Percentiles rank a stretch among this genome's conserved stretches.
phyloP scores from a whole-genome alignment of 768 basidiomycete species.

The Lactarius quietus region DNA sequence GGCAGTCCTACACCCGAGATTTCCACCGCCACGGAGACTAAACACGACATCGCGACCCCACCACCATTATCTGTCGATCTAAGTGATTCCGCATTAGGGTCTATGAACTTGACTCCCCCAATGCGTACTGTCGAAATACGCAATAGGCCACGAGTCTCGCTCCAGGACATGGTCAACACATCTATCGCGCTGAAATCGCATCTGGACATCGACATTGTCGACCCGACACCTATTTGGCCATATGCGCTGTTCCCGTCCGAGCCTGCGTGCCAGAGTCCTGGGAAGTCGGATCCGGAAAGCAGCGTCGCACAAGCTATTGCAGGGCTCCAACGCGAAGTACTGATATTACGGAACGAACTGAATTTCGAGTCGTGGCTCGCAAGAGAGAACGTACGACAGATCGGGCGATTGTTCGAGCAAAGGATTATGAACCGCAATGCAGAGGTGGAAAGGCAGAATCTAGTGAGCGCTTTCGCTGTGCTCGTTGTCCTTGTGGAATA shows the following conservation, averaged over 20 bases:
- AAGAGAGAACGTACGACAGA: constrained; percentile 75
- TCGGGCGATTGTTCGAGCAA: constrained; percentile 75
- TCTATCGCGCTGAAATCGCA: constrained; percentile 73
- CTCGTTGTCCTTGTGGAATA: constrained; percentile 2
- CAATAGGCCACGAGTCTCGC: constrained; percentile 42
- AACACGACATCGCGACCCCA: neutral
- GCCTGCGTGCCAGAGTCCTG: constrained; percentile 18
- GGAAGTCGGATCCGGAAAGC: constrained; percentile 40
- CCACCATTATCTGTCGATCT: constrained; percentile 13
- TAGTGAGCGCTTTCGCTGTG: constrained; percentile 47
- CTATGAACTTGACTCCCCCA: constrained; percentile 17
- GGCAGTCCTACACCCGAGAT: neutral
- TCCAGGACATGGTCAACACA: constrained; percentile 72
- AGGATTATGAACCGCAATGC: constrained; percentile 68
- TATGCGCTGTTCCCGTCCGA: constrained; percentile 39
- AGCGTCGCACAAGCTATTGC: constrained; percentile 60
- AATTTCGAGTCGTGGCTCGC: constrained; percentile 85
- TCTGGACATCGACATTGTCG: constrained; percentile 56
- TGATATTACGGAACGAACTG: constrained; percentile 73
- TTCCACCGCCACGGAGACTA: neutral
- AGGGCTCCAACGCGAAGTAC: constrained; percentile 67
- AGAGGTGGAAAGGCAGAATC: constrained; percentile 75
- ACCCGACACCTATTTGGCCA: constrained; percentile 53
- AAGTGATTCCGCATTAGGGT: constrained; percentile 2
- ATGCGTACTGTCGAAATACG: constrained; percentile 18